A percentile compares a stretch with the other conserved stretches of the same genome.
Evolutionary conservation across 768 basidiomycete species (phyloP).

Genomic region (Agaricus bisporus): DNA sequence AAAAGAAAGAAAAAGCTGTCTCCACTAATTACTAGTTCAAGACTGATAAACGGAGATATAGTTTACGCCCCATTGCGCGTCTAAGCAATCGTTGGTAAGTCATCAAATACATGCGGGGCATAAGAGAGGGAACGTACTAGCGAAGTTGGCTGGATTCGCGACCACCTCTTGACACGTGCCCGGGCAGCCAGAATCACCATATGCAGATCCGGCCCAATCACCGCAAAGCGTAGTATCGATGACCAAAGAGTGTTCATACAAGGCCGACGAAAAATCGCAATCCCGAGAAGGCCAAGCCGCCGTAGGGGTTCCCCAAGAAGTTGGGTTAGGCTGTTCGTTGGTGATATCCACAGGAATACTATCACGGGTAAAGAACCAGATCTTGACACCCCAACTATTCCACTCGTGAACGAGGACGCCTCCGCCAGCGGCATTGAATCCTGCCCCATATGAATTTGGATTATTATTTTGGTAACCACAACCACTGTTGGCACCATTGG

Average conservation of each 20-base stretch:
- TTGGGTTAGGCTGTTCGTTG: slow-evolving; percentile 35
- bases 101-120: too few species aligned
- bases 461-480: slow-evolving; percentile 41
- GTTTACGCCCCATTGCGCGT: background rate
- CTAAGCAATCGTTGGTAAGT: background rate
- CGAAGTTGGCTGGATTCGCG: slow-evolving; percentile 49
- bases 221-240: slow-evolving; percentile 42
- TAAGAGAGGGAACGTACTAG: slow-evolving; percentile 17
- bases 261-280: slow-evolving; percentile 43
- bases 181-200: slow-evolving; percentile 28
- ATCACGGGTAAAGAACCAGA: slow-evolving; percentile 48
- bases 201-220: slow-evolving; percentile 33
- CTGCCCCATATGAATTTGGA: slow-evolving; percentile 29
- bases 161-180: slow-evolving; percentile 42
- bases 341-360: slow-evolving; percentile 48
- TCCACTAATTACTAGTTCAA: background rate
- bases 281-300: slow-evolving; percentile 42
- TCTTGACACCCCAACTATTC: slow-evolving; percentile 41
- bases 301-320: slow-evolving; percentile 43
- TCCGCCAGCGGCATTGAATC: slow-evolving; percentile 38
- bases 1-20: too few species aligned
- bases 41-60: background rate
- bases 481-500: slow-evolving; percentile 33
- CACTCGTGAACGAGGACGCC: slow-evolving; percentile 52
- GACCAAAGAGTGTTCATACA: slow-evolving; percentile 42